phyloP scores from a whole-genome alignment of 768 basidiomycete species.

The Termitomyces heimii region DNA sequence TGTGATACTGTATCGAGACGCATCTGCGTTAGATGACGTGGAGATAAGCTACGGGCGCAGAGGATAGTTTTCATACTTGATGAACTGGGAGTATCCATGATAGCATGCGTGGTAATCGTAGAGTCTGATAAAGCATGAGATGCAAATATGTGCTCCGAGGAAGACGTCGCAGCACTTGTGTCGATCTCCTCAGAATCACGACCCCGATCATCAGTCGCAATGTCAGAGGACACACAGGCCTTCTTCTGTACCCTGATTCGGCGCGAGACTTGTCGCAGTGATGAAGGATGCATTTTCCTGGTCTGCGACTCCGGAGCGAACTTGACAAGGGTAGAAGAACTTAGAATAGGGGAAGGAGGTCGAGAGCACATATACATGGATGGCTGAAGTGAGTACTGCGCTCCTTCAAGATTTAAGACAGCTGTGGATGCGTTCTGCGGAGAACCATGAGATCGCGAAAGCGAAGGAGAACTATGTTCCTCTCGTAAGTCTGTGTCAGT shows the following conservation, averaged over 20 bases:
- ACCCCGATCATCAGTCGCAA: background rate
- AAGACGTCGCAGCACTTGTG: background rate
- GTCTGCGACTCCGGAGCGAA: slow-evolving; percentile 12
- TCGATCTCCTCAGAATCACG: background rate
- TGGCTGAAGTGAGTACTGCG: slow-evolving; percentile 24
- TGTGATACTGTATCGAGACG: slow-evolving; percentile 8
- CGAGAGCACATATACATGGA: slow-evolving; percentile 16
- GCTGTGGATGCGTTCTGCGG: slow-evolving; percentile 17
- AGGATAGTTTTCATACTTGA: slow-evolving; percentile 15
- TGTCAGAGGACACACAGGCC: background rate
- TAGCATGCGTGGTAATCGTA: slow-evolving; percentile 14
- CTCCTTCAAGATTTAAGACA: slow-evolving; percentile 4
- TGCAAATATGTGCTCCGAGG: background rate
- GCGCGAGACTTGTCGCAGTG: background rate
- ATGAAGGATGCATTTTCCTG: slow-evolving; percentile 2
- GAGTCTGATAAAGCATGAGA: background rate
- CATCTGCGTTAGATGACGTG: slow-evolving; percentile 17
- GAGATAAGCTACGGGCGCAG: slow-evolving; percentile 17
- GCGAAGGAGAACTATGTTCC: slow-evolving; percentile 11
- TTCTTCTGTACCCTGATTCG: background rate
- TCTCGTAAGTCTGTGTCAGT: slow-evolving; percentile 3
- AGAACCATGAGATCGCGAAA: slow-evolving; percentile 14
- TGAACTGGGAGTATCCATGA: slow-evolving; percentile 15
- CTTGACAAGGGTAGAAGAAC: slow-evolving; percentile 16
- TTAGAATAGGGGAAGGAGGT: slow-evolving; percentile 5